Conservation (phyloP, 1,284 basidiomycete genomes). For the Agaricales sp. region DNA sequence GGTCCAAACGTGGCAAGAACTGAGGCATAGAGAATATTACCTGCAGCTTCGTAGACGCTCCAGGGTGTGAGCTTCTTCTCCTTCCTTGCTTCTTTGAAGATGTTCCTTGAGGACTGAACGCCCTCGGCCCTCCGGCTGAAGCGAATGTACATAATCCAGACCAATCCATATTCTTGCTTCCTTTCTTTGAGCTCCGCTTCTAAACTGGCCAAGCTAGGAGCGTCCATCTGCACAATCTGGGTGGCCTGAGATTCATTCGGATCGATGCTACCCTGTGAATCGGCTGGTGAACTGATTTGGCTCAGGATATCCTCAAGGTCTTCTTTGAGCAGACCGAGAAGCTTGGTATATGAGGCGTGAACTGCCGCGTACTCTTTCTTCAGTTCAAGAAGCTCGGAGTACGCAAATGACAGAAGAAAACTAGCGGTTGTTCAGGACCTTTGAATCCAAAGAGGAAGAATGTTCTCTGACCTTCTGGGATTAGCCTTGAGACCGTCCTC, state of each 20-base stretch:
- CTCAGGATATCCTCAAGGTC: constrained; percentile 66
- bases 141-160: constrained; percentile 86
- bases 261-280: constrained; percentile 28
- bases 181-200: constrained; percentile 49
- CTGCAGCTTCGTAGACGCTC: constrained; percentile 91
- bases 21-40: constrained; percentile 31
- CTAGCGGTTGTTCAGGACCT: constrained; percentile 28
- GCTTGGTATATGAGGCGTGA: constrained; percentile 58
- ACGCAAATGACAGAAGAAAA: constrained; percentile 83
- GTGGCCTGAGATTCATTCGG: constrained; percentile 31
- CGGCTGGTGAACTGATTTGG: constrained; percentile 32
- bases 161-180: constrained; percentile 57
- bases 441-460: constrained; percentile 1
- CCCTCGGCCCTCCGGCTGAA: constrained; percentile 84
- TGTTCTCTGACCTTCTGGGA: constrained; percentile 51
- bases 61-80: constrained; percentile 74
- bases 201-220: constrained; percentile 25
- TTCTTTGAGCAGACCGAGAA: constrained; percentile 60
- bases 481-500: constrained; percentile 86
- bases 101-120: constrained; percentile 59
- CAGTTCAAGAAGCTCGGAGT: constrained; percentile 76
- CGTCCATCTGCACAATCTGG: constrained; percentile 26
- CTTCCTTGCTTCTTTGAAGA: constrained; percentile 82
- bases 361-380: constrained; percentile 58
- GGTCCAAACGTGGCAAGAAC: constrained; percentile 3